Conservation (phyloP, 2,329 filamentous ascomycete genomes). For the Fusarium sp. region DNA sequence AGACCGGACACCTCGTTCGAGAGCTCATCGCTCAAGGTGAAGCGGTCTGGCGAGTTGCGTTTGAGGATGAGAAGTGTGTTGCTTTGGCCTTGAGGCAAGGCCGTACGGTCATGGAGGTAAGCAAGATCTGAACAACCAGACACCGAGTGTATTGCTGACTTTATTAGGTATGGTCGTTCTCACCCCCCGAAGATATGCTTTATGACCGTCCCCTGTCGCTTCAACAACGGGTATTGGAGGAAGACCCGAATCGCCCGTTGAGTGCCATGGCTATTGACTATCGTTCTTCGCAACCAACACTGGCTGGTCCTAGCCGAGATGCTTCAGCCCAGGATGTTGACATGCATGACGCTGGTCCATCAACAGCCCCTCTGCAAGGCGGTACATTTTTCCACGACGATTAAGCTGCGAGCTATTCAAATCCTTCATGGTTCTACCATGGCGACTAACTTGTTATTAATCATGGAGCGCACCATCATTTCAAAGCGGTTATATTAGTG, state of each 20-base stretch:
- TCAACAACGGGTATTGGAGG: conserved; percentile 59
- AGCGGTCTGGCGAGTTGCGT: conserved; percentile 96
- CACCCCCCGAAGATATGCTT: conserved; percentile 78
- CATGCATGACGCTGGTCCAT: conserved; percentile 67
- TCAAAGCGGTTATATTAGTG: conserved; percentile 21
- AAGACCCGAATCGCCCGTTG: conserved; percentile 60
- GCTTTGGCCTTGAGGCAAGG: conserved; percentile 88
- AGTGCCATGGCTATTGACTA: conserved; percentile 63
- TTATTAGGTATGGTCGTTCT: conserved; percentile 89
- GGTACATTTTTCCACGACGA: conserved; percentile 65
- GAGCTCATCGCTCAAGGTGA: conserved; percentile 93
- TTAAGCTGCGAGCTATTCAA: conserved; percentile 34
- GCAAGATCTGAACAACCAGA: conserved; percentile 43
- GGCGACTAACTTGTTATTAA: conserved; percentile 28
- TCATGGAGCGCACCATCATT: conserved; percentile 7
- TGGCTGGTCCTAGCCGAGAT: conserved; percentile 49
- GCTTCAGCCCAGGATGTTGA: conserved; percentile 60
- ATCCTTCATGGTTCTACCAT: conserved; percentile 14
- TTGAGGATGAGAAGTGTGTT: conserved; percentile 98
- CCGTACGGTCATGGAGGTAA: conserved; percentile 96
- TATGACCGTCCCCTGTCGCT: conserved; percentile 65
- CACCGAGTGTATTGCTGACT: conserved; percentile 45
- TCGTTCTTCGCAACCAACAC: conserved; percentile 47
- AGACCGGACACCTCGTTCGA: conserved; percentile 88
- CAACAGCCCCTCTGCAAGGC: conserved; percentile 63